Conservation (phyloP, 2,329 filamentous ascomycete genomes). For the Hypoxylon sp. region DNA sequence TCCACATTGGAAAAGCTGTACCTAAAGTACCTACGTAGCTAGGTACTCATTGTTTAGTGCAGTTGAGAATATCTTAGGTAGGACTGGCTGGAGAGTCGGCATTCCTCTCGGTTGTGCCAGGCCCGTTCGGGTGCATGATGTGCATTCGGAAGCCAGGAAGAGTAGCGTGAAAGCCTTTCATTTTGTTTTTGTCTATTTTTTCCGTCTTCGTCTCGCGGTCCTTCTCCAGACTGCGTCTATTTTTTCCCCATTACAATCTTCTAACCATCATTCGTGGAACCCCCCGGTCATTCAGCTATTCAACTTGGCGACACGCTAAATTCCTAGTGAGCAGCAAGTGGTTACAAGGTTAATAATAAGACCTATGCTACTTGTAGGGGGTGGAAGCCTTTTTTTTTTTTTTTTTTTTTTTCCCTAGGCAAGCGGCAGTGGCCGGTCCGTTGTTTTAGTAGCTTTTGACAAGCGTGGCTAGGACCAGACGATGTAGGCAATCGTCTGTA, state of each 20-base stretch:
- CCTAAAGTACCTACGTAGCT: conserved; percentile 38
- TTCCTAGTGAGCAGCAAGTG: conserved; percentile 28
- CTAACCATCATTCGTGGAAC: conserved; percentile 22
- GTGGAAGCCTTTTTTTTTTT: conserved; percentile 10
- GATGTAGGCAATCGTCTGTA: conserved; percentile 42
- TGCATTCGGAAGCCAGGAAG: conserved; percentile 48
- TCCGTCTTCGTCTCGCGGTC: conserved; percentile 16
- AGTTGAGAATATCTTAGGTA: conserved; percentile 41
- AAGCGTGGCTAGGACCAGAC: conserved; percentile 45
- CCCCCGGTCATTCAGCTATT: conserved; percentile 35
- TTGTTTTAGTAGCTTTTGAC: conserved; percentile 42
- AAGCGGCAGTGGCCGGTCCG: conserved; percentile 46
- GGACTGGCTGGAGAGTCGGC: conserved; percentile 48
- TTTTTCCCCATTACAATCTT: conserved; percentile 24
- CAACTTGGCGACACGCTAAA: conserved; percentile 33
- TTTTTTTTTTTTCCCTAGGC: conserved; percentile 34
- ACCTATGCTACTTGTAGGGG: conserved; percentile 39
- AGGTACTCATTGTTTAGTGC: conserved; percentile 41
- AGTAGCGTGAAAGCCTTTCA: conserved; percentile 26
- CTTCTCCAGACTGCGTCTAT: conserved; percentile 20
- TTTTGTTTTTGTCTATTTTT: conserved; percentile 9
- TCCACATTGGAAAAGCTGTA: conserved; percentile 51
- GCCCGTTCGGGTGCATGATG: conserved; percentile 49
- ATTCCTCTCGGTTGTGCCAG: conserved; percentile 48
- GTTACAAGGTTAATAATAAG: conserved; percentile 38